Conservation (phyloP, 768 basidiomycete species). For the Leccinum fibrillosum region DNA sequence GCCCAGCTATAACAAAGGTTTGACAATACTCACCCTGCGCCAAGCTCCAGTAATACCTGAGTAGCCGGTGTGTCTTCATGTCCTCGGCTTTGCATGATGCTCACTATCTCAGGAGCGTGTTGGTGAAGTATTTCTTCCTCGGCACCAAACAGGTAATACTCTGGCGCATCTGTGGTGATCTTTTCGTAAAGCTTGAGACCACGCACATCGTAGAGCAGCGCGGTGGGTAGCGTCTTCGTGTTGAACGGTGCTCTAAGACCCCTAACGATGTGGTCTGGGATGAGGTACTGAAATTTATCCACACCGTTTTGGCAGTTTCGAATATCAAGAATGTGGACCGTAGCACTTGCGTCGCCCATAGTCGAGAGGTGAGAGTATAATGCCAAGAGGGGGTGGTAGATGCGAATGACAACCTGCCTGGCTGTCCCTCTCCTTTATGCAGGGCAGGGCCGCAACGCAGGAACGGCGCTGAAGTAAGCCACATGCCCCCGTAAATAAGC, state of each 20-base stretch:
- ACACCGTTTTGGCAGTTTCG: conserved; percentile 11
- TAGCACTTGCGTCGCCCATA: conserved; percentile 22
- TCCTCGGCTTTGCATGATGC: conserved; percentile 53
- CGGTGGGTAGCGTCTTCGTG: conserved; percentile 69
- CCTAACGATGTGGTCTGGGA: conserved; percentile 45
- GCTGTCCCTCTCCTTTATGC: conserved; percentile 5
- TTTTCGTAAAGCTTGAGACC: conserved; percentile 86
- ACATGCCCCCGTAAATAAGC: neutral
- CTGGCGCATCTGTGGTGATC: conserved; percentile 71
- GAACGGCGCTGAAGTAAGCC: conserved; percentile 17
- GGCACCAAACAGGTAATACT: conserved; percentile 89
- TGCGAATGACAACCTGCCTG: neutral
- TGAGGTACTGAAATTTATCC: conserved; percentile 24
- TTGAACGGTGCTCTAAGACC: conserved; percentile 56
- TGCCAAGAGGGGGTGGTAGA: neutral
- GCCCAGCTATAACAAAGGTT: neutral
- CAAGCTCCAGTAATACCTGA: conserved; percentile 81
- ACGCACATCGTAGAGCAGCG: conserved; percentile 81
- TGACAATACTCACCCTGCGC: conserved; percentile 71
- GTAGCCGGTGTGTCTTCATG: conserved; percentile 36
- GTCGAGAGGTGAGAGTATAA: neutral
- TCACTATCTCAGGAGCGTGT: conserved; percentile 72
- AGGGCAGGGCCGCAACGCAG: neutral
- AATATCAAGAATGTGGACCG: conserved; percentile 21
- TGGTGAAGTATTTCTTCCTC: conserved; percentile 82